phyloP scores from a whole-genome alignment of 116 monocot genomes.

The Trichopus zeylanicus region DNA sequence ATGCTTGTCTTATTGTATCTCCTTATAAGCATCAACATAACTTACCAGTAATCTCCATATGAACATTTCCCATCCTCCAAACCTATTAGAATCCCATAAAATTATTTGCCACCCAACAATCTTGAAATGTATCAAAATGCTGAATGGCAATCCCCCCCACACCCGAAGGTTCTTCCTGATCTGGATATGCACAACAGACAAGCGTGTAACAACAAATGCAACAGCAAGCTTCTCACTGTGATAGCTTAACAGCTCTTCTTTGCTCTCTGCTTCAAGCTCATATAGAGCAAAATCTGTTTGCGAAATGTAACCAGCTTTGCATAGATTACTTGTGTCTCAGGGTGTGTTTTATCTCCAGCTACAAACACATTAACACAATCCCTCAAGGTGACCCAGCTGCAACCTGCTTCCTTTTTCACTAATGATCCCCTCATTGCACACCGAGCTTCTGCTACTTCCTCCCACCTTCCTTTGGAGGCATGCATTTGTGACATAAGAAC shows the following conservation, averaged over 20 bases:
- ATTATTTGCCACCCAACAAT: constrained; percentile 17
- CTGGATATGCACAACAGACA: constrained; percentile 17
- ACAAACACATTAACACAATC: constrained; percentile 27
- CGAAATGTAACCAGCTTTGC: constrained; percentile 26
- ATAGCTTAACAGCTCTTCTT: constrained; percentile 20
- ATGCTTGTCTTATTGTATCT: no score
- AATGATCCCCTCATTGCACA: constrained; percentile 7
- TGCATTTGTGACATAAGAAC: constrained; percentile 25
- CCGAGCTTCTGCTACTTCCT: constrained; percentile 21
- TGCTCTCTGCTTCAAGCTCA: constrained; percentile 29
- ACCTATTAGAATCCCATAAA: constrained; percentile 17
- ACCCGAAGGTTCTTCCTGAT: constrained; percentile 40
- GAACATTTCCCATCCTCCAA: not conserved
- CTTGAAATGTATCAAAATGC: constrained; percentile 25
- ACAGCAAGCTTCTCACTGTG: constrained; percentile 38
- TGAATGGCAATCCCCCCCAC: constrained; percentile 27
- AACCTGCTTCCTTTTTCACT: constrained; percentile 25
- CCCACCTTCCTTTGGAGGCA: constrained; percentile 27
- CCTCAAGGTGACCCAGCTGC: constrained; percentile 27
- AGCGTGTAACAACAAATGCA: constrained; percentile 21
- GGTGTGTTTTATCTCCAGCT: constrained; percentile 29
- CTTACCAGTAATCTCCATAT: not conserved
- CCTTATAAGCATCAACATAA: not conserved
- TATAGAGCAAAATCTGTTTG: constrained; percentile 17
- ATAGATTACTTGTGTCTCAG: constrained; percentile 18